Evolutionary conservation across 352 stramenopile species (phyloP).

Genomic region (Elongisporangium senticosum): DNA sequence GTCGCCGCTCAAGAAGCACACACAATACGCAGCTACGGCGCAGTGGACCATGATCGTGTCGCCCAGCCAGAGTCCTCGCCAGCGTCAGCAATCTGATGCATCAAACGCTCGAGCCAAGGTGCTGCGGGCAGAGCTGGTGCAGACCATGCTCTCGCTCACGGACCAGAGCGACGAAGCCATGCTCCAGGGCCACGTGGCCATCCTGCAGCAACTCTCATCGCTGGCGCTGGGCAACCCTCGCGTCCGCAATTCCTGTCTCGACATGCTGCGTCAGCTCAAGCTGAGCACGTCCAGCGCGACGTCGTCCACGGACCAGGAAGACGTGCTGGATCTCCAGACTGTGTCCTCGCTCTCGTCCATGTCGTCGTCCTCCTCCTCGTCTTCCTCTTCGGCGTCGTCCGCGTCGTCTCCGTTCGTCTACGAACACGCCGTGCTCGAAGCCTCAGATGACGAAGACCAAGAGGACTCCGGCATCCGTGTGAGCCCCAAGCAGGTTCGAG

Average conservation of each 20-base stretch:
- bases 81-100: slow-evolving; percentile 3
- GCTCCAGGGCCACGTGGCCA: slow-evolving; percentile 35
- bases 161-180: slow-evolving; percentile 47
- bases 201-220: slow-evolving; percentile 35
- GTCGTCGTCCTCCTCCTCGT: slow-evolving; percentile 3
- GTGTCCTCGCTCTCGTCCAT: neutral
- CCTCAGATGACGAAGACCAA: neutral
- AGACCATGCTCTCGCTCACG: slow-evolving; percentile 44
- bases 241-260: slow-evolving; percentile 33
- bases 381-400: slow-evolving; percentile 4
- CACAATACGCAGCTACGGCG: slow-evolving; percentile 17
- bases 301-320: slow-evolving; percentile 2
- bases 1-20: slow-evolving; percentile 60
- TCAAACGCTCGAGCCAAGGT: neutral
- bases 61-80: neutral
- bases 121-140: slow-evolving; percentile 43
- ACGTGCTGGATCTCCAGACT: neutral
- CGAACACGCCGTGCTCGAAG: slow-evolving; percentile 6
- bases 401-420: slow-evolving; percentile 13
- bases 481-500: neutral
- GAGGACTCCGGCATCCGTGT: neutral
- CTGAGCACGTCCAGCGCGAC: neutral
- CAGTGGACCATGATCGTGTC: slow-evolving; percentile 1
- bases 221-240: slow-evolving; percentile 35
- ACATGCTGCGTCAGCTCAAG: slow-evolving; percentile 31